Evolutionary conservation across 805 yeast genomes (phyloP).

Genomic region (Candida krabiensis): DNA sequence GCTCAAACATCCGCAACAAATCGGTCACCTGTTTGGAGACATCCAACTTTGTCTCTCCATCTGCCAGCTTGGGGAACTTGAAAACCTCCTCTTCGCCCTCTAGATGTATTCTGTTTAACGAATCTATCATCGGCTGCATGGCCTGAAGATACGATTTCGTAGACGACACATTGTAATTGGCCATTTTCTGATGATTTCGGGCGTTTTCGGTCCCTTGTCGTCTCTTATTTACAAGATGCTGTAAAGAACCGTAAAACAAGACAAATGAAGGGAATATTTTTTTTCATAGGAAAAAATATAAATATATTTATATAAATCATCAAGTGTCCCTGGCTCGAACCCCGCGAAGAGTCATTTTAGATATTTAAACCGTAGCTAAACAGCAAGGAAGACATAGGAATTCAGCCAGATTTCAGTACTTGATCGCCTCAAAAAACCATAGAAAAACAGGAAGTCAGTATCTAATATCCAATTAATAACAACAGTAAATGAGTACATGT

Average conservation of each 20-base stretch:
- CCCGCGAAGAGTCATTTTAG: too few relatives aligned
- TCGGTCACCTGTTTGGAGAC: constrained; percentile 23
- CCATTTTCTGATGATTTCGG: constrained; percentile 42
- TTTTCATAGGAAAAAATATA: too few relatives aligned
- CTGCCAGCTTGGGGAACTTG: constrained; percentile 32
- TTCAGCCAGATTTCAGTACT: too few relatives aligned
- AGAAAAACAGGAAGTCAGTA: too few relatives aligned
- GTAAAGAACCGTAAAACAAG: background rate
- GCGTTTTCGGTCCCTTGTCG: too few relatives aligned
- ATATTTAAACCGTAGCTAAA: too few relatives aligned
- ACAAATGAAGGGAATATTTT: too few relatives aligned
- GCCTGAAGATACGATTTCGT: constrained; percentile 79
- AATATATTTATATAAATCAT: too few relatives aligned
- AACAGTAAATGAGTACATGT: background rate
- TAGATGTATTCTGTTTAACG: constrained; percentile 36
- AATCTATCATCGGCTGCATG: constrained; percentile 66
- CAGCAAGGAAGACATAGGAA: too few relatives aligned
- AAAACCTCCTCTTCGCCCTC: constrained; percentile 22
- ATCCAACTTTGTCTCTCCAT: constrained; percentile 32
- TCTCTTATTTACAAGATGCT: background rate
- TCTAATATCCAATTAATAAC: too few relatives aligned
- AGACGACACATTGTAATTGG: constrained; percentile 57
- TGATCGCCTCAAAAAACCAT: too few relatives aligned
- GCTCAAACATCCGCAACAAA: constrained; percentile 33
- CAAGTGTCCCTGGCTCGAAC: too few relatives aligned